These are phyloP conservation scores for Citrus maxima DNA, from an alignment of 345 rosid species.

Conservation along the genomic window DNA sequence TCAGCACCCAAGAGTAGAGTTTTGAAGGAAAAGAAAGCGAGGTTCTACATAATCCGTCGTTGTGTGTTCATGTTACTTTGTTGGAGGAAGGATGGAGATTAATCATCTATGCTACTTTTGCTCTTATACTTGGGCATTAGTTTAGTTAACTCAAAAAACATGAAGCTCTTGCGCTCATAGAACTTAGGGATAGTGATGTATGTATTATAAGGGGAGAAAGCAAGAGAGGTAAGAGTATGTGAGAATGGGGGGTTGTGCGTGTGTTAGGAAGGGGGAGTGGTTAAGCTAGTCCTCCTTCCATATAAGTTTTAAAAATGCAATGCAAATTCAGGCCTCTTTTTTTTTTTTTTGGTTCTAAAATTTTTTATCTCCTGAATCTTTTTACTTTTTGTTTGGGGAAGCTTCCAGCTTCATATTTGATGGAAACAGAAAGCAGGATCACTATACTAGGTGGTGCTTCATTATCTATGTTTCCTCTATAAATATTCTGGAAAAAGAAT, in stretches of 20 bases:
- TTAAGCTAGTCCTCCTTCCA: slow-evolving; percentile 2
- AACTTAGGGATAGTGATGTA: background rate
- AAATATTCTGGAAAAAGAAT: background rate
- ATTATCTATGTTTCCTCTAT: background rate
- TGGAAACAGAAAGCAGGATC: background rate
- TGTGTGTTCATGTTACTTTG: slow-evolving; percentile 69
- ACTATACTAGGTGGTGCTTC: background rate
- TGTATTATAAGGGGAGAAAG: background rate
- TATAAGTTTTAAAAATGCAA: background rate
- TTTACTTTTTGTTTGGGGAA: background rate
- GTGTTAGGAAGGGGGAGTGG: background rate
- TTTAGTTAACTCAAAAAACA: background rate
- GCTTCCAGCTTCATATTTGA: background rate
- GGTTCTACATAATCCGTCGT: slow-evolving; percentile 54
- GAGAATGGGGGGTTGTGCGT: background rate
- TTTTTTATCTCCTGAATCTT: background rate
- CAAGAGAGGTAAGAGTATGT: background rate
- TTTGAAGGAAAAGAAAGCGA: slow-evolving; percentile 59
- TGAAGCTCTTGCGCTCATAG: background rate
- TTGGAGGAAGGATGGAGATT: slow-evolving; percentile 61
- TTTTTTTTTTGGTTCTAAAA: background rate
- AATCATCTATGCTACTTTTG: slow-evolving; percentile 6
- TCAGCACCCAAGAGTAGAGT: slow-evolving; percentile 29
- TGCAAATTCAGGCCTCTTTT: background rate
- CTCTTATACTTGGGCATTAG: slow-evolving; percentile 1